Evolutionary conservation across 2,329 filamentous ascomycete species (phyloP).

Genomic region (Tolypocladium endophyticum): DNA sequence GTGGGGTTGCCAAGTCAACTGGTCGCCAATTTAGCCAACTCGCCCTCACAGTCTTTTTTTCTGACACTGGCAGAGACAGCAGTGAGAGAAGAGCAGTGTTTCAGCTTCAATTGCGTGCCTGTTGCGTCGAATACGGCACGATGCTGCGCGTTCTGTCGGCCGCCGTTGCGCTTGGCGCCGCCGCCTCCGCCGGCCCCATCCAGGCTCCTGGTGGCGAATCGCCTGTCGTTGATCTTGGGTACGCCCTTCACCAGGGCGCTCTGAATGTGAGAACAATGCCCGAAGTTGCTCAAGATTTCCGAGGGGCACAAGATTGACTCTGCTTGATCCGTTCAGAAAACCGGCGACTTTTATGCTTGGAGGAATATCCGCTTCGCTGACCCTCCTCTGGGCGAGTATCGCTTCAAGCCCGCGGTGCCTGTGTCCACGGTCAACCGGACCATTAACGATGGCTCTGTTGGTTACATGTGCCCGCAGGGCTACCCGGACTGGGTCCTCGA

Average conservation of each 20-base stretch:
- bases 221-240: constrained; percentile 6
- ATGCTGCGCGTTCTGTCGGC: not conserved
- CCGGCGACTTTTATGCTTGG: constrained; percentile 21
- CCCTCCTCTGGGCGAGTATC: constrained; percentile 19
- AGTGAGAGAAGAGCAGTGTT: not conserved
- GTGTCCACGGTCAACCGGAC: constrained; percentile 15
- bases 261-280: not conserved
- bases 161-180: not conserved
- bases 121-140: not conserved
- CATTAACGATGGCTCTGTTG: constrained; percentile 14
- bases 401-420: constrained; percentile 17
- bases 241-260: constrained; percentile 5
- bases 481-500: constrained; percentile 9
- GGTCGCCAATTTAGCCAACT: not conserved
- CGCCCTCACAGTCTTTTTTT: not conserved
- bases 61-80: not conserved
- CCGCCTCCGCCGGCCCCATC: not conserved
- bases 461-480: constrained; percentile 13
- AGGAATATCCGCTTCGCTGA: constrained; percentile 24
- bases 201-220: not conserved
- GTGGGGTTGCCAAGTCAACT: not conserved
- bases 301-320: not conserved
- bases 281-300: not conserved
- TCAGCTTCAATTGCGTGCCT: not conserved
- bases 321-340: constrained; percentile 4